Evolutionary conservation across 2,329 filamentous ascomycete genomes (phyloP).

Genomic region (Cladosporium sp.): DNA sequence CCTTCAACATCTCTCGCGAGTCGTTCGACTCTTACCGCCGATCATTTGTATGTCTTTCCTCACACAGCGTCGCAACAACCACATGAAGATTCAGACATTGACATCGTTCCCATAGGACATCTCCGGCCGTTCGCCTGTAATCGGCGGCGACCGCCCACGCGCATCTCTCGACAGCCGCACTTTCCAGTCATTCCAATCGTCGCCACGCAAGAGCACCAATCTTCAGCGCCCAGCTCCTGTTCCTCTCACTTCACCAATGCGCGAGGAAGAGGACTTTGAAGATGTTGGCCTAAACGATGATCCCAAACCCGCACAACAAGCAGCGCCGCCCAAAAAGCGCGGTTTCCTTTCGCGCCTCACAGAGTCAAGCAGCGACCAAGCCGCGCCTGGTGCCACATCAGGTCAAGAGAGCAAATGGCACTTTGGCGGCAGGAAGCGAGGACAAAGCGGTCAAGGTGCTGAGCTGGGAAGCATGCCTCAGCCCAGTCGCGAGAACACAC

Average conservation of each 20-base stretch:
- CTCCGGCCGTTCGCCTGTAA: conserved; percentile 78
- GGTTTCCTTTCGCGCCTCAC: conserved; percentile 81
- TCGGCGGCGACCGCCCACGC: conserved; percentile 60
- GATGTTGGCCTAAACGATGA: conserved; percentile 83
- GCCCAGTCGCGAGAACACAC: conserved; percentile 32
- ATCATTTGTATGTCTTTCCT: conserved; percentile 76
- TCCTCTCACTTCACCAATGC: conserved; percentile 23
- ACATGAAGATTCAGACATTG: conserved; percentile 10
- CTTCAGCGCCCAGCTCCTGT: conserved; percentile 37
- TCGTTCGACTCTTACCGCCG: conserved; percentile 96
- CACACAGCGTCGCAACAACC: neutral
- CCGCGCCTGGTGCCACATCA: conserved; percentile 14
- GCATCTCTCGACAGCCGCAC: conserved; percentile 76
- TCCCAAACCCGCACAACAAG: conserved; percentile 52
- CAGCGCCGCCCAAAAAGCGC: conserved; percentile 63
- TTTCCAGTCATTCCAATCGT: conserved; percentile 42
- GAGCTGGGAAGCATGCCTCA: conserved; percentile 66
- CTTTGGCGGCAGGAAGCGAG: conserved; percentile 71
- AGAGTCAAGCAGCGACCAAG: conserved; percentile 48
- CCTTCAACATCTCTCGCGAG: conserved; percentile 92
- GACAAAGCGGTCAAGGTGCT: conserved; percentile 68
- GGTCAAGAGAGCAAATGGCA: conserved; percentile 47
- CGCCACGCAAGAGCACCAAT: conserved; percentile 38
- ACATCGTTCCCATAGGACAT: conserved; percentile 68
- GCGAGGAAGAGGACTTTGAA: conserved; percentile 75